phyloP scores from a whole-genome alignment of 1,284 basidiomycete genomes.

The Pseudozyma flocculosa region DNA sequence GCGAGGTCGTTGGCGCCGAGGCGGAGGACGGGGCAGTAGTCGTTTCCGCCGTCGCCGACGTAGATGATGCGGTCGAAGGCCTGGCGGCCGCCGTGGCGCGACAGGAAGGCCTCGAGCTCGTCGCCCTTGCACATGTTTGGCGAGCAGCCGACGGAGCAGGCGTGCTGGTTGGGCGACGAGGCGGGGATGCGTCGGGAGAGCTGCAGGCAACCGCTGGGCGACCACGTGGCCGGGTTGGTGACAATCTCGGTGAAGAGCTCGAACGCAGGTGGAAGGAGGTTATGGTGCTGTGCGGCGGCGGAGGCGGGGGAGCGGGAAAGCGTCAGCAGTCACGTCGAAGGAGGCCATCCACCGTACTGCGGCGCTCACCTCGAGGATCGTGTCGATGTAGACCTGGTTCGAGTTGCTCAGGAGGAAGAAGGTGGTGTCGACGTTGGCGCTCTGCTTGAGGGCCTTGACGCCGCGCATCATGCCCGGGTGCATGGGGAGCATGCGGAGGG shows the following conservation, averaged over 20 bases:
- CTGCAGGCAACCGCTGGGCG: constrained; percentile 71
- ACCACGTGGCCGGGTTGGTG: constrained; percentile 89
- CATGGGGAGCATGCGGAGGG: constrained; percentile 80
- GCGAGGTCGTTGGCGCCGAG: constrained; percentile 60
- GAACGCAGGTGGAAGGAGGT: constrained; percentile 61
- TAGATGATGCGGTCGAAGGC: constrained; percentile 80
- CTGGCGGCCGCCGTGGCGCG: constrained; percentile 65
- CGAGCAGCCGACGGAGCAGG: constrained; percentile 82
- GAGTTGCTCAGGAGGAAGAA: constrained; percentile 92
- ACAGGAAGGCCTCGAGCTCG: constrained; percentile 80
- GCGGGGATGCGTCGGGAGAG: constrained; percentile 76
- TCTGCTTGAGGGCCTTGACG: constrained; percentile 73
- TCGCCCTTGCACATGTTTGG: constrained; percentile 99
- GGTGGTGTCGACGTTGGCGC: constrained; percentile 44
- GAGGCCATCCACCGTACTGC: too few relatives aligned
- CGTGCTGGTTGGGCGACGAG: constrained; percentile 69
- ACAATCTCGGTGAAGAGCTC: constrained; percentile 80
- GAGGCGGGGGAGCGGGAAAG: not conserved
- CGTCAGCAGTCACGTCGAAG: not conserved
- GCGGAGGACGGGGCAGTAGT: constrained; percentile 87
- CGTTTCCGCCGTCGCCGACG: constrained; percentile 91
- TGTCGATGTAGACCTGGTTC: constrained; percentile 88
- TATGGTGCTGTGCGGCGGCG: constrained; percentile 63
- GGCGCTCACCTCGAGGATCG: constrained; percentile 65
- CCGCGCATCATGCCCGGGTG: constrained; percentile 94